Base-by-base conservation (phyloP, 106 monocot genomes). In the Xerophyta viscosa region DNA sequence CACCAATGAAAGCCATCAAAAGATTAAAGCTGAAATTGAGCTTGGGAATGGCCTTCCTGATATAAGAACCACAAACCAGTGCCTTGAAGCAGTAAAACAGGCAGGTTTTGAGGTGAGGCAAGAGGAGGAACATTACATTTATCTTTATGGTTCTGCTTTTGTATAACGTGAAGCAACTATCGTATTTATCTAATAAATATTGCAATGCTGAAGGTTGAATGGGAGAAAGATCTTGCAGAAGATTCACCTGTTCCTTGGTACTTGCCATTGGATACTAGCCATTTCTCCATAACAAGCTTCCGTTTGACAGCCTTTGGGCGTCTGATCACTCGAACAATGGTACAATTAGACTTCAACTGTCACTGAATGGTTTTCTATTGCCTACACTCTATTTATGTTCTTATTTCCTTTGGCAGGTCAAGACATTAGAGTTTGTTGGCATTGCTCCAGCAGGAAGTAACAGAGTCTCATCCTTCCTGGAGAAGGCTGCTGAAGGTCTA, bases 31-130 rank as follows among this genome's bases (percentile, higher is more conserved):
- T 26, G 89, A 98, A 53, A 83, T 98, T 54, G 96, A 98, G 56
- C 82, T 98, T 63, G 96, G 96, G 2, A 82, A 89, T 72, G 96
- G 96, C 3, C 79, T 98, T 33, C 89, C 96, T 20, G 89, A 89
- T 59, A 71, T 98, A 68, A 78, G 96, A 53, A 69, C 64, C 2
- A 82, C 79, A 27, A 55, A 31, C 17, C 70, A 82, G 55, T 98
- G 96, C 76, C 66, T 98, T 31, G 80, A 98, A 29, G 82, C 96
- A 45, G 13, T 86, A 21, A 98, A 82, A 62, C 74, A 60, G 47
- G 89, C 89, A 44, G 96, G 96, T 24, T 98, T 98, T 67, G 86
- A 98, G 82, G 96, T 90, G n/a, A n/a, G n/a, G n/a, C n/a, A n/a
- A n/a, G n/a, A n/a, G n/a, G n/a, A n/a, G n/a, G n/a, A n/a, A 2